Base-by-base conservation (phyloP, 495 filamentous ascomycete genomes). In the Xylaria bambusicola region DNA sequence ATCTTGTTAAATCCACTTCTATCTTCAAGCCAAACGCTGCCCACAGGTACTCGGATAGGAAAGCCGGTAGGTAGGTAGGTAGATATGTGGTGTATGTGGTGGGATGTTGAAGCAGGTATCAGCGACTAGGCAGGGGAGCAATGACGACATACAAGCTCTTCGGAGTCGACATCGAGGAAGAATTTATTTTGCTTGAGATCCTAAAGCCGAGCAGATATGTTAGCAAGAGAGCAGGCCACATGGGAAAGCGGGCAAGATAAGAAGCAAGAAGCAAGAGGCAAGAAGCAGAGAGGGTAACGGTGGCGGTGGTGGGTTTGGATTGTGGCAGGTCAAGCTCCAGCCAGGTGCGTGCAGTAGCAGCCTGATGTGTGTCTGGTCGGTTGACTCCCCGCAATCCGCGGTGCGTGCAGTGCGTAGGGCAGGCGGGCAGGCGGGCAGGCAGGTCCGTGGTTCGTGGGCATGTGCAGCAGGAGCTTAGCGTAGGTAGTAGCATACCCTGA, bases 141-240 rank as follows among this genome's bases (percentile, higher is more conserved):
- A 69, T 68, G 62, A 64, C 63, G 65, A 75, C 89, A 65, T 89
- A 97, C 93, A 67, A 89, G 90, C 71, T 96, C 92, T 58, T 89
- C 88, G 53, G 93, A 91, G 73, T 98, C 94, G 59, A 88, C 90
- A 65, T 98, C 93, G 77, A 98, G 87, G 58, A 85, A 82, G 74
- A 98, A 98, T 82, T 97, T 97, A 70, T 97, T 90, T 72, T 98
- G 93, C 80, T 97, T 97, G 68, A 98, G 81, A 77, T 98, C 94
- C 92, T 95, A 62, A 65, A 56, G 6, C 33, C 52, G 57, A 21
- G 50, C 50, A 58, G 24, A 52, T 51, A 62, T 63, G 54, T 75
- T 69, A 77, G 73, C 66, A 66, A 66, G 42, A 54, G 44, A 42
- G 36, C 48, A 33, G 29, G 29, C 5, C 5, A 33, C 62, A 23